Percentiles rank a stretch among this genome's conserved stretches.
Evolutionary conservation across 2,329 filamentous ascomycete genomes (phyloP).

Genomic region (Cytospora chrysosperma): DNA sequence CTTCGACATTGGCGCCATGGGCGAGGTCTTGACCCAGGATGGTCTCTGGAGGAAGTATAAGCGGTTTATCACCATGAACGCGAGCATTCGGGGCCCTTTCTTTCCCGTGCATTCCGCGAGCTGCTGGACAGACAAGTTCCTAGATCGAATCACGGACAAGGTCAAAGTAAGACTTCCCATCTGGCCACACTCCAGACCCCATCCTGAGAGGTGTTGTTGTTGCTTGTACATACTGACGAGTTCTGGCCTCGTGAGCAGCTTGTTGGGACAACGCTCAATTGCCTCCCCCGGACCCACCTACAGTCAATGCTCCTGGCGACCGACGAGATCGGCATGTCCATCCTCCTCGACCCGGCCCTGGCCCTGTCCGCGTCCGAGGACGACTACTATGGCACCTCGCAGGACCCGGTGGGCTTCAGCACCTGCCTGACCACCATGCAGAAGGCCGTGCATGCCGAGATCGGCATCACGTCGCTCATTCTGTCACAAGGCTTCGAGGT

Average conservation of each 20-base stretch:
- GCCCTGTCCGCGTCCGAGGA: slow-evolving; percentile 25
- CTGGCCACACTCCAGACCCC: background rate
- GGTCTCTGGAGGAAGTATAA: slow-evolving; percentile 35
- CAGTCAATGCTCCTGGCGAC: slow-evolving; percentile 38
- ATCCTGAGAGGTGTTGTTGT: background rate
- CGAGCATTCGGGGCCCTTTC: slow-evolving; percentile 36
- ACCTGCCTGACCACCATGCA: slow-evolving; percentile 30
- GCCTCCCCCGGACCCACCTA: slow-evolving; percentile 33
- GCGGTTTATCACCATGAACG: slow-evolving; percentile 35
- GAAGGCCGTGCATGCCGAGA: slow-evolving; percentile 31
- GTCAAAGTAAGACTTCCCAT: slow-evolving; percentile 31
- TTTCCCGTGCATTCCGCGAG: slow-evolving; percentile 32
- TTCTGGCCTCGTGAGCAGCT: slow-evolving; percentile 28
- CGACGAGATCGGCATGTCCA: slow-evolving; percentile 33
- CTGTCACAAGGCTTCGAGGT: slow-evolving; percentile 32
- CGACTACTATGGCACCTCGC: slow-evolving; percentile 26
- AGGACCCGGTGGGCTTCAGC: slow-evolving; percentile 29
- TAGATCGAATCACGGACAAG: slow-evolving; percentile 33
- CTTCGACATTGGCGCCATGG: slow-evolving; percentile 35
- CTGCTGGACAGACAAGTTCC: slow-evolving; percentile 37
- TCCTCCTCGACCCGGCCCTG: slow-evolving; percentile 32
- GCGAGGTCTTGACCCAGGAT: slow-evolving; percentile 33
- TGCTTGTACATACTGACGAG: background rate
- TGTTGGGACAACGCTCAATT: slow-evolving; percentile 37
- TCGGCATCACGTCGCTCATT: slow-evolving; percentile 31